These are phyloP conservation scores for Thalassiosira delicatula DNA, from an alignment of 352 stramenopile genomes.

Conservation along the genomic window DNA sequence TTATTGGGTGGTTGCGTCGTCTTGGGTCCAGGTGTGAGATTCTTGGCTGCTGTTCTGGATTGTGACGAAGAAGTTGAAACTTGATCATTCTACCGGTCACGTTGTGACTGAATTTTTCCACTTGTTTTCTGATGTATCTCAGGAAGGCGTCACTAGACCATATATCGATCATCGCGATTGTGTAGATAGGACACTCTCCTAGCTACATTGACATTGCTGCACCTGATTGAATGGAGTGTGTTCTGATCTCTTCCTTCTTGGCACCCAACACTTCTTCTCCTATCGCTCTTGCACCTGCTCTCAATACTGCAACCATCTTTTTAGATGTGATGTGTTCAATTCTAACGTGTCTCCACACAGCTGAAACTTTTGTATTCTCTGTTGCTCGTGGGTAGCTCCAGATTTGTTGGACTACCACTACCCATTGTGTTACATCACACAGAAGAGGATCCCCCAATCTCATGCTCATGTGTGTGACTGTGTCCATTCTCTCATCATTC, in stretches of 20 bases:
- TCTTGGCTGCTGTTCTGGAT: background rate
- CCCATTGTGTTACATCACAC: no score
- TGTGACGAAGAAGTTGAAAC: slow-evolving; percentile 1
- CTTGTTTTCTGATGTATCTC: slow-evolving; percentile 30
- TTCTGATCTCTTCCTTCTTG: slow-evolving; percentile 9
- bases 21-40: slow-evolving; percentile 4
- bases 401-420: slow-evolving; percentile 1
- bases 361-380: no score
- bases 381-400: no score
- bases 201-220: slow-evolving; percentile 16
- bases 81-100: slow-evolving; percentile 10
- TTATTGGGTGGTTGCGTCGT: background rate
- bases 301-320: background rate
- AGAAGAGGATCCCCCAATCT: no score
- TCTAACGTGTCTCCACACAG: no score
- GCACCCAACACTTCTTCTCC: background rate
- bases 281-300: background rate
- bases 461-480: no score
- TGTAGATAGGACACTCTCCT: slow-evolving; percentile 12
- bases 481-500: no score
- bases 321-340: slow-evolving; percentile 2
- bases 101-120: slow-evolving; percentile 15
- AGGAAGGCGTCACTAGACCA: slow-evolving; percentile 31
- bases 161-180: slow-evolving; percentile 15
- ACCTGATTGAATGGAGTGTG: slow-evolving; percentile 4